phyloP scores from a whole-genome alignment of 2,329 filamentous ascomycete genomes.

The Ophiostoma australiae region DNA sequence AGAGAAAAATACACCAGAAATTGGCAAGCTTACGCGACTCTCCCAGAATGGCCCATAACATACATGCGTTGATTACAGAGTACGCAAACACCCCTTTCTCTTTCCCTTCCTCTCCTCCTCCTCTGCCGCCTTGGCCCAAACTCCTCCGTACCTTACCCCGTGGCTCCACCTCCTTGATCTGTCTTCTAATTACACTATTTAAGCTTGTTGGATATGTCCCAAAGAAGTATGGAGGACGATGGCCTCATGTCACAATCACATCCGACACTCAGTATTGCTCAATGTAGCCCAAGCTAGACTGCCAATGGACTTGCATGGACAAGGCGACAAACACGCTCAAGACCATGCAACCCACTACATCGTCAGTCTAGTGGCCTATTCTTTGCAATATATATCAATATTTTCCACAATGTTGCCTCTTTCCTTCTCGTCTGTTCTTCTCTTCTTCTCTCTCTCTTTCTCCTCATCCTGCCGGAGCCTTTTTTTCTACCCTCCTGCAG shows the following conservation, averaged over 20 bases:
- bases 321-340: neutral
- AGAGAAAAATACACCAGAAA: conserved; percentile 1
- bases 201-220: neutral
- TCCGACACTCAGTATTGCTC: neutral
- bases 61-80: neutral
- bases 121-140: neutral
- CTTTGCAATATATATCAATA: conserved; percentile 7
- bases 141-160: neutral
- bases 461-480: conserved; percentile 5
- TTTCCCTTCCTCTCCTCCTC: neutral
- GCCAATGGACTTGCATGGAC: neutral
- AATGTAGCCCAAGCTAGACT: conserved; percentile 1
- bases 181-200: neutral
- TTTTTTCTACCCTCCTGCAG: neutral
- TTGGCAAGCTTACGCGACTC: neutral
- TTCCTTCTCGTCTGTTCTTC: conserved; percentile 4
- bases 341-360: neutral
- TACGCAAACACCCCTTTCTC: neutral
- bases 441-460: conserved; percentile 1
- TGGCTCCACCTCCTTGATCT: neutral
- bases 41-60: neutral
- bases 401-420: conserved; percentile 7
- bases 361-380: neutral
- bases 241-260: neutral
- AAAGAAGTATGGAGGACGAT: neutral